These are phyloP conservation scores for Kwoniella pini DNA, from an alignment of 768 basidiomycete genomes.

Conservation along the genomic window DNA sequence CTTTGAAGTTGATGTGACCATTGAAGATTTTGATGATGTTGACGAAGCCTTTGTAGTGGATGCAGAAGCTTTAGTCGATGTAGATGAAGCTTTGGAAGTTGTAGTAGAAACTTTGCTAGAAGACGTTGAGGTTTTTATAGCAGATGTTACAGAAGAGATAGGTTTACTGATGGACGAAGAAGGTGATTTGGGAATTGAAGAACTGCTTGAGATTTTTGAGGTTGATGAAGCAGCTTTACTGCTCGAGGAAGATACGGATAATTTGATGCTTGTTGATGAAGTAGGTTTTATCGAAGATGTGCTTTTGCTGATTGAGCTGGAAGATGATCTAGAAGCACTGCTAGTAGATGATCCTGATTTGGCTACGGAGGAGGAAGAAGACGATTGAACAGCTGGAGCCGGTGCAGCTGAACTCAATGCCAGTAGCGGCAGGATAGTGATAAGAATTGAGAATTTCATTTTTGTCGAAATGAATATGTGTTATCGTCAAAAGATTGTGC, in stretches of 20 bases:
- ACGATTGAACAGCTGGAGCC: too few relatives aligned
- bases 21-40: background rate
- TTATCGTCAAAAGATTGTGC: background rate
- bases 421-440: slow-evolving; percentile 1
- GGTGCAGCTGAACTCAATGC: background rate
- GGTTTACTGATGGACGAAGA: background rate
- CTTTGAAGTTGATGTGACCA: background rate
- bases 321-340: background rate
- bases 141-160: background rate
- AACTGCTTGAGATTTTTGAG: background rate
- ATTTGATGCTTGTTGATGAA: background rate
- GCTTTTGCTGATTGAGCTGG: background rate
- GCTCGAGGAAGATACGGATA: background rate
- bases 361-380: background rate
- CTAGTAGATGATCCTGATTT: background rate
- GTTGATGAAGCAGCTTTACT: background rate
- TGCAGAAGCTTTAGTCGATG: background rate
- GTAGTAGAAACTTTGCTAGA: background rate
- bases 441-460: background rate
- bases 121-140: background rate
- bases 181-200: background rate
- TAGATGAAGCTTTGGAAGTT: background rate
- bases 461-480: background rate
- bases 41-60: background rate
- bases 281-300: background rate